Evolutionary conservation across 2,329 filamentous ascomycete genomes (phyloP).

Genomic region (Penicillium sp.): DNA sequence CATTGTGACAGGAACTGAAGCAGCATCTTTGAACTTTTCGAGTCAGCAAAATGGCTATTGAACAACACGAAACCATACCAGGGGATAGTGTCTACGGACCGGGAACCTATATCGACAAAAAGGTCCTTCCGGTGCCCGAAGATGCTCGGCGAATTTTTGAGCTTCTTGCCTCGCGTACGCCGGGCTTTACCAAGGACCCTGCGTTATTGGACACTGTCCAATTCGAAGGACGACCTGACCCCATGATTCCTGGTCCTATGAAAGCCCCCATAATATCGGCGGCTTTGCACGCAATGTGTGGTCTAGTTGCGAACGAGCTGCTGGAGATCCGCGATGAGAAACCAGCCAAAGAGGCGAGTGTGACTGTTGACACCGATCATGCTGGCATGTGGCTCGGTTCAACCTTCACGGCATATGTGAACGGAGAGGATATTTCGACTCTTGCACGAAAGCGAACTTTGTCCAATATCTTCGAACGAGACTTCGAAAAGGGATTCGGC

Average conservation of each 20-base stretch:
- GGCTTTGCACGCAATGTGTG: slow-evolving; percentile 46
- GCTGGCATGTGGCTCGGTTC: slow-evolving; percentile 47
- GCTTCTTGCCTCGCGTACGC: slow-evolving; percentile 38
- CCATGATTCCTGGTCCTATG: slow-evolving; percentile 46
- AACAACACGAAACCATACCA: background rate
- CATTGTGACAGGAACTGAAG: no score
- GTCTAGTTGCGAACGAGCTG: slow-evolving; percentile 43
- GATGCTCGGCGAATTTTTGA: slow-evolving; percentile 40
- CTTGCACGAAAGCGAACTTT: slow-evolving; percentile 33
- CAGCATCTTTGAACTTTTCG: no score
- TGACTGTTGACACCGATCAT: slow-evolving; percentile 52
- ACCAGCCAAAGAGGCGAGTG: background rate
- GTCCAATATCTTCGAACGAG: slow-evolving; percentile 30
- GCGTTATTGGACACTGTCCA: slow-evolving; percentile 29
- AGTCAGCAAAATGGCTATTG: background rate
- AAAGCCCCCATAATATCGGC: slow-evolving; percentile 44
- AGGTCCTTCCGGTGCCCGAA: slow-evolving; percentile 14
- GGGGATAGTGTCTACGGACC: slow-evolving; percentile 5
- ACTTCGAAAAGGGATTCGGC: slow-evolving; percentile 43
- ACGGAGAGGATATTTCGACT: slow-evolving; percentile 34
- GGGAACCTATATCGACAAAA: slow-evolving; percentile 8
- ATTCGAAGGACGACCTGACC: slow-evolving; percentile 41
- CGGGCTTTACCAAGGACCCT: slow-evolving; percentile 41
- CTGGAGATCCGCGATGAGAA: slow-evolving; percentile 19
- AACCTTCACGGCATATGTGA: slow-evolving; percentile 39